A percentile compares a stretch with the other conserved stretches of the same genome.
These are phyloP conservation scores for Penicillium psychrosexuale DNA, from an alignment of 2,329 filamentous ascomycete genomes.

Conservation along the genomic window DNA sequence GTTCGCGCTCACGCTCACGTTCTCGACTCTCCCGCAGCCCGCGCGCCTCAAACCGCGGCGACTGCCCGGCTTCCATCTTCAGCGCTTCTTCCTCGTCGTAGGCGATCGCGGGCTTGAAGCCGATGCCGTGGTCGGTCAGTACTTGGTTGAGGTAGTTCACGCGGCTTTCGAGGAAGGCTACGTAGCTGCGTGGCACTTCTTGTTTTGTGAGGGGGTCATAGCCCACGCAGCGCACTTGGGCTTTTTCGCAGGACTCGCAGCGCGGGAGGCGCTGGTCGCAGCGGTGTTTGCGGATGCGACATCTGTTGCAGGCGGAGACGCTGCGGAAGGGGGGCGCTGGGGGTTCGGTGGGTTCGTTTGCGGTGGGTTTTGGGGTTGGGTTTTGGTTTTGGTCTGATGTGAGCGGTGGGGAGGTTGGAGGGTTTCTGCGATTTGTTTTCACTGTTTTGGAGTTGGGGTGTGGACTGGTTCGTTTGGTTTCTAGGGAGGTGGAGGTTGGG, in stretches of 20 bases:
- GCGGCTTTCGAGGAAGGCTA: slow-evolving; percentile 78
- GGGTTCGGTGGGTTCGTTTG: not conserved
- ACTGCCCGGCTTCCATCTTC: not conserved
- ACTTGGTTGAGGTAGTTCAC: slow-evolving; percentile 71
- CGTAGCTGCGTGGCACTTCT: slow-evolving; percentile 78
- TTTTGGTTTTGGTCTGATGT: not conserved
- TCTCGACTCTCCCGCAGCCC: not conserved
- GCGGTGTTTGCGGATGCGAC: slow-evolving; percentile 77
- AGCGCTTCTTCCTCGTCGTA: slow-evolving; percentile 52
- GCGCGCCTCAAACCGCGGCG: not conserved
- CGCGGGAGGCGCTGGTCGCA: slow-evolving; percentile 82
- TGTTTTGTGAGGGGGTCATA: slow-evolving; percentile 91
- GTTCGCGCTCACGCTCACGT: too few relatives aligned
- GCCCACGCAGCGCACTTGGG: slow-evolving; percentile 75
- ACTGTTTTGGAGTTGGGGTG: not conserved
- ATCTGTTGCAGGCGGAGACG: slow-evolving; percentile 82
- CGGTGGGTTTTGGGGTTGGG: not conserved
- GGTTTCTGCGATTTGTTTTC: not conserved
- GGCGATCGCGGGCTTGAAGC: slow-evolving; percentile 61
- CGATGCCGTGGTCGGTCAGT: slow-evolving; percentile 61
- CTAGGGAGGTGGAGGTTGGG: not conserved
- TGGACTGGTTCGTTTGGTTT: not conserved
- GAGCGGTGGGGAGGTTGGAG: not conserved
- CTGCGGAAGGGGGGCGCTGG: slow-evolving; percentile 56
- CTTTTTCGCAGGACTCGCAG: slow-evolving; percentile 81